Evolutionary conservation across 306 rosid species (phyloP).

Genomic region (Bauhinia variegata): DNA sequence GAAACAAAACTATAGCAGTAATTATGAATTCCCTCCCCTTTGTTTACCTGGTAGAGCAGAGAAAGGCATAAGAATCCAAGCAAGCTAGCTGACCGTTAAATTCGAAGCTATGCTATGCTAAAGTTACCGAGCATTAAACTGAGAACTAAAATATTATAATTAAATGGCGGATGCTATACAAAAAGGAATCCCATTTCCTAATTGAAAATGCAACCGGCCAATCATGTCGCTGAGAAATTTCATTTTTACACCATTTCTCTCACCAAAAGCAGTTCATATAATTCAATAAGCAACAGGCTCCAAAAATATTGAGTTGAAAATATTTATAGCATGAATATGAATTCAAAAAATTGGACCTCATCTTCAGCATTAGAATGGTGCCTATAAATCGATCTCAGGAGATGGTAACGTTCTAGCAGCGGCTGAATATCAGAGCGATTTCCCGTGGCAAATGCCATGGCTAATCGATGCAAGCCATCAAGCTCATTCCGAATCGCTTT

Average conservation of each 20-base stretch:
- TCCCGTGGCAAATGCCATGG: constrained; percentile 88
- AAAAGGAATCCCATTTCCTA: constrained; percentile 30
- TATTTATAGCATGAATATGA: background rate
- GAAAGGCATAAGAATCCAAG: constrained; percentile 4
- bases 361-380: constrained; percentile 99
- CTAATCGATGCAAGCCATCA: constrained; percentile 77
- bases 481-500: constrained; percentile 93
- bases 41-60: background rate
- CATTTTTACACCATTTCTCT: constrained; percentile 15
- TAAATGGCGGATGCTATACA: constrained; percentile 17
- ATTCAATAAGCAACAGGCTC: constrained; percentile 10
- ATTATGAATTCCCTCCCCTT: constrained; percentile 3
- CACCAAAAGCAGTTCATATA: background rate
- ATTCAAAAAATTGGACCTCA: constrained; percentile 64
- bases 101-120: background rate
- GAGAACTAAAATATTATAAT: constrained; percentile 32
- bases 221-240: constrained; percentile 1
- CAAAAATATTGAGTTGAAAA: background rate
- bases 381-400: constrained; percentile 80
- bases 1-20: background rate
- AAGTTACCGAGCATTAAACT: constrained; percentile 25
- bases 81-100: constrained; percentile 7
- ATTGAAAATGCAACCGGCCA: constrained; percentile 18
- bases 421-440: constrained; percentile 69
- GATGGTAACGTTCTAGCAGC: constrained; percentile 73